A percentile compares a stretch with the other conserved stretches of the same genome.
Evolutionary conservation across 371 early-diverging fungal species (phyloP).

Genomic region (Pancytospora epiphaga): DNA sequence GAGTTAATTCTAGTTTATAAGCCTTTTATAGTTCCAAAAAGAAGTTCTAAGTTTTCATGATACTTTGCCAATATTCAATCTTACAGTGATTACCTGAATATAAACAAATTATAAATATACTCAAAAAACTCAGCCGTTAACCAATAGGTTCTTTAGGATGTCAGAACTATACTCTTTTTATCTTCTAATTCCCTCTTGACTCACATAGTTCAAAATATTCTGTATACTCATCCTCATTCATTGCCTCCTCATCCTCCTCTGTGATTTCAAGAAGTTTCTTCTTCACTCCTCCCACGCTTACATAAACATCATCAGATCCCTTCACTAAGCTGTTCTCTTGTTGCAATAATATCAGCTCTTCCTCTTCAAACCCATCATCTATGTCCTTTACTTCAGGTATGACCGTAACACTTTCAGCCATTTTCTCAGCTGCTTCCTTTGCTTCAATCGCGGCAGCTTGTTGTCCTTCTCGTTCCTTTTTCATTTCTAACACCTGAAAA

Average conservation of each 20-base stretch:
- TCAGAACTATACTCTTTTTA: too few relatives aligned
- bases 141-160: too few relatives aligned
- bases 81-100: too few relatives aligned
- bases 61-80: too few relatives aligned
- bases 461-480: constrained; percentile 25
- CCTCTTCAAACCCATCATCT: constrained; percentile 17
- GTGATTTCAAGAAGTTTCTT: constrained; percentile 58
- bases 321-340: not conserved
- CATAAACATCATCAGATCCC: constrained; percentile 10
- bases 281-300: constrained; percentile 51
- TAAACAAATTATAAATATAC: too few relatives aligned
- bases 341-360: not conserved
- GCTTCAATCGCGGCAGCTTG: not conserved
- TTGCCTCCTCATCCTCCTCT: constrained; percentile 60
- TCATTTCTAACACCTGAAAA: constrained; percentile 50
- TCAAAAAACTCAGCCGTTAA: too few relatives aligned
- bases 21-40: too few relatives aligned
- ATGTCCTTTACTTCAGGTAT: not conserved
- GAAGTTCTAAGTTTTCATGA: too few relatives aligned
- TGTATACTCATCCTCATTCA: constrained; percentile 61
- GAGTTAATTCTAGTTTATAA: too few relatives aligned
- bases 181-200: constrained; percentile 35
- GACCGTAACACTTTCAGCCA: constrained; percentile 1
- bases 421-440: not conserved
- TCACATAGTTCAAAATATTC: constrained; percentile 59